Percentiles rank a stretch among this genome's conserved stretches.
Conservation (phyloP, 306 rosid species). For the Arachis hypogaea region DNA sequence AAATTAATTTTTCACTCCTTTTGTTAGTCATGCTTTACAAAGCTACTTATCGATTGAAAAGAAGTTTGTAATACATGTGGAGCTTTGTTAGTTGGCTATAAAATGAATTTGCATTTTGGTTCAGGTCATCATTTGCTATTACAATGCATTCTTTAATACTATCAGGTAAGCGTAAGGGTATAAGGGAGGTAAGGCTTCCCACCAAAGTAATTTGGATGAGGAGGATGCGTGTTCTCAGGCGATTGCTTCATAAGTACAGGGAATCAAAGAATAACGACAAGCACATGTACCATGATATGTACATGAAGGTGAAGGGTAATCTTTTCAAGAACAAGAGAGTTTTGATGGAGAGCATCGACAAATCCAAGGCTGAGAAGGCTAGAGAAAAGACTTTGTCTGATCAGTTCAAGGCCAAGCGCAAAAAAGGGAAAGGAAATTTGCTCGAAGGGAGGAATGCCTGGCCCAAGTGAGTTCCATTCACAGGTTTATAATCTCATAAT, state of each 20-base stretch:
- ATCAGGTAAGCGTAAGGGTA: constrained; percentile 54
- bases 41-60: no score
- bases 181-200: constrained; percentile 55
- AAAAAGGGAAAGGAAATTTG: constrained; percentile 56
- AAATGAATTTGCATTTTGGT: no score
- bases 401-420: constrained; percentile 54
- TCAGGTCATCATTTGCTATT: background rate
- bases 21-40: no score
- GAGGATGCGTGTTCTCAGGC: constrained; percentile 52
- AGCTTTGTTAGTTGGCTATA: no score
- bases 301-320: constrained; percentile 54
- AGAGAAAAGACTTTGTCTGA: constrained; percentile 53
- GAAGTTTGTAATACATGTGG: no score
- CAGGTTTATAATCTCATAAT: background rate
- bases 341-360: constrained; percentile 55
- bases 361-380: constrained; percentile 53
- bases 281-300: constrained; percentile 55
- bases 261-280: constrained; percentile 52
- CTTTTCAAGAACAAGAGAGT: constrained; percentile 56
- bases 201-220: constrained; percentile 50
- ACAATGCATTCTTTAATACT: background rate
- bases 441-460: constrained; percentile 47
- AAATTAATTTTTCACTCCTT: no score
- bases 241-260: constrained; percentile 48
- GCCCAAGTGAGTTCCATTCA: constrained; percentile 43